Conservation (phyloP, 2,329 filamentous ascomycete genomes). For the Arthrocladium fulminans region DNA sequence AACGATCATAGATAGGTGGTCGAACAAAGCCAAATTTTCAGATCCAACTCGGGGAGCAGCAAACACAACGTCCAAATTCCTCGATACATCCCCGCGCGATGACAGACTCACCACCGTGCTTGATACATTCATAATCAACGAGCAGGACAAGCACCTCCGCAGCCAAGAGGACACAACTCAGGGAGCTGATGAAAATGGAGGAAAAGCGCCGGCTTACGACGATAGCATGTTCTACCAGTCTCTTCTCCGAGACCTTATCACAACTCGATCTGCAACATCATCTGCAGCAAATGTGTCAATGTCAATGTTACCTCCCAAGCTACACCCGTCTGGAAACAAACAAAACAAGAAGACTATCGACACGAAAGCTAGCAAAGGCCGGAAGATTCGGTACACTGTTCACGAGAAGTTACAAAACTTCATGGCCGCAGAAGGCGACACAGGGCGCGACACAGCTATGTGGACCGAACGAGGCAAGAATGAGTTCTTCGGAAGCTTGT, state of each 20-base stretch:
- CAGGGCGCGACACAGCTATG: constrained; percentile 54
- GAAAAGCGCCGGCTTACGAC: constrained; percentile 62
- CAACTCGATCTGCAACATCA: constrained; percentile 55
- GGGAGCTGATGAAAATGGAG: constrained; percentile 15
- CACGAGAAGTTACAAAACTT: constrained; percentile 98
- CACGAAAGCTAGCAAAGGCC: constrained; percentile 87
- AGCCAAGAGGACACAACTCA: constrained; percentile 36
- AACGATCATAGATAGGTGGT: constrained; percentile 81
- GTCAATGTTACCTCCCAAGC: constrained; percentile 28
- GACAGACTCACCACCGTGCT: constrained; percentile 43
- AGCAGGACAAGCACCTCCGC: constrained; percentile 33
- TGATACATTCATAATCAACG: constrained; percentile 36
- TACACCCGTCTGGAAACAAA: constrained; percentile 36
- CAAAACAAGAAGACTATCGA: constrained; percentile 66
- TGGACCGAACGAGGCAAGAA: constrained; percentile 80
- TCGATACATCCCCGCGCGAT: constrained; percentile 36
- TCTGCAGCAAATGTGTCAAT: no score
- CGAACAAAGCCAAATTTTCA: constrained; percentile 61
- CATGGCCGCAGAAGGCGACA: constrained; percentile 58
- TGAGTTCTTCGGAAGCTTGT: constrained; percentile 62
- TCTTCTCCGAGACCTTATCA: constrained; percentile 83
- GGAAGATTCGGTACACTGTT: constrained; percentile 88
- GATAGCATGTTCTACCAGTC: constrained; percentile 93
- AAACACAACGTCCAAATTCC: constrained; percentile 52
- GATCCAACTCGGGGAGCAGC: constrained; percentile 39